Base-by-base conservation (phyloP, 192 early-diverging fungal genomes). In the Rhizophagus sp. region DNA sequence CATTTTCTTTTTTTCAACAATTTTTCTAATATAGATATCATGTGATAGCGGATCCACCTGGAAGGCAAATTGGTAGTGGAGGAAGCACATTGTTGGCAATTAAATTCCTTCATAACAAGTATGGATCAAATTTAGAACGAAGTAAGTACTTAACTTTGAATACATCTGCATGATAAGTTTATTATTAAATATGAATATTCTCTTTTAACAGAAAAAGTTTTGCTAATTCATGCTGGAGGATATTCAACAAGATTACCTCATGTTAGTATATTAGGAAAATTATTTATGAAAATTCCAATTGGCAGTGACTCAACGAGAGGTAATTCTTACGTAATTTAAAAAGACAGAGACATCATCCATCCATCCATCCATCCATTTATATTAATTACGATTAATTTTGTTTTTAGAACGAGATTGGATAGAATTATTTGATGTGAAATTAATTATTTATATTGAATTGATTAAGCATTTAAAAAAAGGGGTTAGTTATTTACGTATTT, bases 211-310 rank as follows among this genome's bases (percentile, higher is more conserved):
- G 83, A 78, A 3, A 73, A 80, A 2, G 71, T 80, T 17, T 79
- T 86, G 10, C 62, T 86, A 34, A 82, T 86, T 47, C 85, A 86
- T 68, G 81, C 85, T 27, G 85, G 85, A 13, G 85, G 85, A 0
- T 86, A 86, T 69, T 83, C 83, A 33, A 86, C 81, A 12, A 79
- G 85, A 68, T 36, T 86, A 25, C 85, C 85, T 4, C 85, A 86
- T 81, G 83, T 84, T 22, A 86, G 85, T 62, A 79, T 81, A 9
- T 64, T 79, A 17, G 85, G 85, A 9, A 86, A 86, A 71, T 49
- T 86, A 73, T 86, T 86, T 70, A 79, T 70, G 13, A 83, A 73
- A 0, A 44, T 86, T 19, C 85, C 85, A n/a, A 75, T 79, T 76
- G 76, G 82, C 74, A 80, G 57, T 27, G 9, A 22, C 36, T 65